phyloP scores from a whole-genome alignment of 352 stramenopile species.

The Phytophthora foliorum region DNA sequence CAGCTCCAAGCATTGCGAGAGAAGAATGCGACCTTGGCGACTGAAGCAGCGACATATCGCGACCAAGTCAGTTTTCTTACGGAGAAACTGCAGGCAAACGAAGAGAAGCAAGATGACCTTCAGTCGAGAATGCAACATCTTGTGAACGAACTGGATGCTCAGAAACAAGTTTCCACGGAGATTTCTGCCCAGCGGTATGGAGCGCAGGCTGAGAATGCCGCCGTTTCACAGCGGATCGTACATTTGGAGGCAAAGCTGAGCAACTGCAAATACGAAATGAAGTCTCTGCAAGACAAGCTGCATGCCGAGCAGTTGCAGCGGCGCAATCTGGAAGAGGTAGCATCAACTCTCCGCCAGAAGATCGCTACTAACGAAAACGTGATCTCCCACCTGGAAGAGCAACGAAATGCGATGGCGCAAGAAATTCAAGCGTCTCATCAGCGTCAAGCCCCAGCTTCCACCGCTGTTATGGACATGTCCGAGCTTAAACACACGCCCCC shows the following conservation, averaged over 20 bases:
- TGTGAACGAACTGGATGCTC: slow-evolving; percentile 60
- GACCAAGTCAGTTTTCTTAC: slow-evolving; percentile 88
- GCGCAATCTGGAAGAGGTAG: slow-evolving; percentile 71
- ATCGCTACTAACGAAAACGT: slow-evolving; percentile 68
- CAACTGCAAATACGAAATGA: slow-evolving; percentile 73
- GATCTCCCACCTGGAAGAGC: slow-evolving; percentile 74
- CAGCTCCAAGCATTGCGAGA: slow-evolving; percentile 59
- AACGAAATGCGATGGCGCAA: slow-evolving; percentile 78
- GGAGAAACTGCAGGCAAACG: slow-evolving; percentile 68
- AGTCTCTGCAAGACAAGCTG: slow-evolving; percentile 71
- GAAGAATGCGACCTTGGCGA: slow-evolving; percentile 65
- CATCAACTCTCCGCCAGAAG: slow-evolving; percentile 71
- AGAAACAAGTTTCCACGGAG: slow-evolving; percentile 78
- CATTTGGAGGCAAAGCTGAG: slow-evolving; percentile 83
- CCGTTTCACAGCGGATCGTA: slow-evolving; percentile 79
- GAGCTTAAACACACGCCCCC: slow-evolving; percentile 61
- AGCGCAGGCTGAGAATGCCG: slow-evolving; percentile 76
- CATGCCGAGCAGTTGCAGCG: slow-evolving; percentile 60
- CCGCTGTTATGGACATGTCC: slow-evolving; percentile 69
- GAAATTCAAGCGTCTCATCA: slow-evolving; percentile 76
- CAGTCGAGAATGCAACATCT: slow-evolving; percentile 64
- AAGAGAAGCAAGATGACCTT: slow-evolving; percentile 62
- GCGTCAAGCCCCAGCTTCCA: slow-evolving; percentile 45
- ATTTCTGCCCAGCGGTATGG: slow-evolving; percentile 85
- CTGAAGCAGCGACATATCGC: slow-evolving; percentile 69